These are phyloP conservation scores for Tubosaeta sp. DNA, from an alignment of 768 basidiomycete species.

Conservation along the genomic window DNA sequence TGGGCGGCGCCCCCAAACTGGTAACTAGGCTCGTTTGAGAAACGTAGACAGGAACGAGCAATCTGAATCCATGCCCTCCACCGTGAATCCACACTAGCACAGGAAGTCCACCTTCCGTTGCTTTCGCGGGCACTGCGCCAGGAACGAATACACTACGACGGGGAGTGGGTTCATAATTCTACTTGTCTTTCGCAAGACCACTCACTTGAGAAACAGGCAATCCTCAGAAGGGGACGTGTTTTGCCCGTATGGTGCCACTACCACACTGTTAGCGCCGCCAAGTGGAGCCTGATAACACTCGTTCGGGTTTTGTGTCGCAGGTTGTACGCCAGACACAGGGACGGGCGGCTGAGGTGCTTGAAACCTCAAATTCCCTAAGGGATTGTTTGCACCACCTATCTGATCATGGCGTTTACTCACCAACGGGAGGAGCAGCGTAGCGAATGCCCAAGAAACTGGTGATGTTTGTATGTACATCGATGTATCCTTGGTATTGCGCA, in stretches of 20 bases:
- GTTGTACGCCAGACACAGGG: background rate
- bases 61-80: conserved; percentile 22
- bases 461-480: conserved; percentile 17
- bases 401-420: too few relatives aligned
- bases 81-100: too few relatives aligned
- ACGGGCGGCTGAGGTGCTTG: background rate
- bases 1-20: conserved; percentile 5
- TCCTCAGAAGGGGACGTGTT: background rate
- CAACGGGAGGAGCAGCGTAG: too few relatives aligned
- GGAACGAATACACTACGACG: background rate
- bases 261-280: background rate
- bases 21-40: background rate
- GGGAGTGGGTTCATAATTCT: background rate
- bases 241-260: background rate
- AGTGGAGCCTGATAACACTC: background rate
- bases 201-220: conserved; percentile 1
- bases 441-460: conserved; percentile 22
- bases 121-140: background rate
- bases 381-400: too few relatives aligned
- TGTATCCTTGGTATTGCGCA: conserved; percentile 27
- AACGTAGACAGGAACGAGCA: conserved; percentile 40
- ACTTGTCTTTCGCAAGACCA: background rate
- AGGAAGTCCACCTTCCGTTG: background rate
- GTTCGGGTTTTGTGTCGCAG: background rate
- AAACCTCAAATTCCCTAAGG: background rate